These are phyloP conservation scores for Symbiotaphrina buchneri DNA, from an alignment of 495 filamentous ascomycete genomes.

Conservation along the genomic window DNA sequence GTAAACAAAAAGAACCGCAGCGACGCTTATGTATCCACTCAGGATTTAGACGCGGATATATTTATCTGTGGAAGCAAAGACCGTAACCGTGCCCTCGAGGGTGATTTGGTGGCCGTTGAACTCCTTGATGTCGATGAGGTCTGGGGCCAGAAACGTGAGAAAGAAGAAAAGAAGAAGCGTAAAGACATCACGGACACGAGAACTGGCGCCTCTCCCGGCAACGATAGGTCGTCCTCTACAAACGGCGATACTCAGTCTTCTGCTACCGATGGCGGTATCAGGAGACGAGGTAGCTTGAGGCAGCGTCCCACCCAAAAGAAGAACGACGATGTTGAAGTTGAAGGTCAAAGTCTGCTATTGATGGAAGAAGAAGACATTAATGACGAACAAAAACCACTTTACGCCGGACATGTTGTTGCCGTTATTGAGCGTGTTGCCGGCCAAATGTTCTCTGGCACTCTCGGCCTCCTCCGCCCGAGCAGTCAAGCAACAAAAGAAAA, in stretches of 20 bases:
- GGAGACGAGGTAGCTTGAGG: conserved; percentile 78
- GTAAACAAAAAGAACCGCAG: conserved; percentile 99
- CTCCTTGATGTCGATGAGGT: conserved; percentile 96
- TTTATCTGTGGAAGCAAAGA: conserved; percentile 99
- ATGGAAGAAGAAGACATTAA: conserved; percentile 98
- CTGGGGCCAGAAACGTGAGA: conserved; percentile 95
- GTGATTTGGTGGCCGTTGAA: conserved; percentile 87
- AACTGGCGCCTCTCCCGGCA: conserved; percentile 42
- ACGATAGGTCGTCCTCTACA: conserved; percentile 17
- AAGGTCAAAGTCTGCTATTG: conserved; percentile 86
- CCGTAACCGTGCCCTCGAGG: conserved; percentile 85
- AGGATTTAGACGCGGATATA: conserved; percentile 91
- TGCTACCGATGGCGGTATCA: conserved; percentile 51
- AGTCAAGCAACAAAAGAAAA: conserved; percentile 99
- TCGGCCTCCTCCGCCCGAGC: conserved; percentile 82
- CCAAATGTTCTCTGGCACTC: conserved; percentile 94
- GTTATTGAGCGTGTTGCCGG: conserved; percentile 93
- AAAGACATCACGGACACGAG: conserved; percentile 94
- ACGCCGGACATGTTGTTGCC: conserved; percentile 90
- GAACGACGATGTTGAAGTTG: conserved; percentile 97
- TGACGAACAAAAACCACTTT: conserved; percentile 91
- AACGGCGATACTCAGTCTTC: conserved; percentile 40
- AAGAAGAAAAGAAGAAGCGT: conserved; percentile 99
- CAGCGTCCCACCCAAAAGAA: conserved; percentile 98
- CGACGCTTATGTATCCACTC: conserved; percentile 88